Base-by-base conservation (phyloP, 1,139 yeast genomes). In the Torulaspora pretoriensis region DNA sequence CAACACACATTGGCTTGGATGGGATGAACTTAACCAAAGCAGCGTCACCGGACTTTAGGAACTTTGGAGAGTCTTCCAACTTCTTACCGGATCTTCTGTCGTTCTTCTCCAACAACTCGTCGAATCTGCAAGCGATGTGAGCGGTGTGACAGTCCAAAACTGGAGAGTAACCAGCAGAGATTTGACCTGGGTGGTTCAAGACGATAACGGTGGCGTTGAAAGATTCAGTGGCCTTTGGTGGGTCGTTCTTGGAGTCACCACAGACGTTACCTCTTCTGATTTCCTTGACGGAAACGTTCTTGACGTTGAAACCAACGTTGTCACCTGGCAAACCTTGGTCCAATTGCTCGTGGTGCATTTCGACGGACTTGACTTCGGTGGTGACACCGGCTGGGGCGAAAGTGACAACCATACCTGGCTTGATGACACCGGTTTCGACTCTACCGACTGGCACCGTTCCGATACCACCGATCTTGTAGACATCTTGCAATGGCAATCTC, bases 1-100 rank as follows among this genome's bases (percentile, higher is more conserved):
- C 96, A 73, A 87, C 96, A 78, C 94, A 86, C 95, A 87, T 83
- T 73, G 96, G 96, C 87, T 87, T 87, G 74, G 94, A 77, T 74
- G 95, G 95, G 62, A 84, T 76, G 81, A 86, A 80, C 80, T 80
- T 84, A 72, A 85, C 95, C 68, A 84, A 83, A 69, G 94, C 92
- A 71, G 95, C 90, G 69, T 86, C 95, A 82, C 95, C 95, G 57
- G 94, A 82, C 82, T 86, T 85, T 78, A 85, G 73, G 81, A 78
- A 81, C 78, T 85, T 83, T 70, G 95, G 95, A 69, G 68, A 60
- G 67, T 80, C 88, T 80, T 86, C 95, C 69, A 80, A 69, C 69
- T 74, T 74, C 87, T 86, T 86, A 81, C 94, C 94, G 64, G 94
- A 77, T 79, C 95, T 84, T 79, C 92, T 84, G 85, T 86, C 95